Evolutionary conservation across 202 grass and related monocot species (phyloP).

Genomic region (Carex sylvatica): DNA sequence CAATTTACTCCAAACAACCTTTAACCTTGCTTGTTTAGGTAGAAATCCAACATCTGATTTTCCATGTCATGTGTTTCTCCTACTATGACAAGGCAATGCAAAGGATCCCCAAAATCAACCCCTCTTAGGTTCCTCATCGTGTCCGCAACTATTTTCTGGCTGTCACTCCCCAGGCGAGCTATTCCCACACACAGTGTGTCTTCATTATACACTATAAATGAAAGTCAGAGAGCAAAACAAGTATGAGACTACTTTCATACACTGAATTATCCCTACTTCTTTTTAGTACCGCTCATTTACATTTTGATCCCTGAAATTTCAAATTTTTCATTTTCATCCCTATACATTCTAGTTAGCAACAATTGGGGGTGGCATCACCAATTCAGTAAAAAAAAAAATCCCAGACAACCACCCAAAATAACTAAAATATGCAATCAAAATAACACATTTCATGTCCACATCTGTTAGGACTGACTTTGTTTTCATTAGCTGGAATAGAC

Average conservation of each 20-base stretch:
- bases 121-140: constrained; percentile 60
- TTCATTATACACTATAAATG: constrained; percentile 46
- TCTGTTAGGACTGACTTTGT: background rate
- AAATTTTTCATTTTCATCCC: background rate
- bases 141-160: constrained; percentile 77
- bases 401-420: background rate
- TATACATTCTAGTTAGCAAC: background rate
- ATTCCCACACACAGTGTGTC: constrained; percentile 74
- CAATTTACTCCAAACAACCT: constrained; percentile 8
- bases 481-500: background rate
- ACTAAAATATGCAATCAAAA: background rate
- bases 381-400: background rate
- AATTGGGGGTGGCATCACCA: background rate
- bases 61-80: constrained; percentile 86
- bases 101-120: constrained; percentile 83
- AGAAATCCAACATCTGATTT: constrained; percentile 85
- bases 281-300: background rate
- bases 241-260: background rate
- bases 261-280: background rate
- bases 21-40: constrained; percentile 29
- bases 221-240: background rate
- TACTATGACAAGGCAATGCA: constrained; percentile 89
- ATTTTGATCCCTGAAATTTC: background rate
- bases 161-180: constrained; percentile 73
- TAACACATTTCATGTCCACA: background rate